Evolutionary conservation across 257 asterid species (phyloP).

Genomic region (Nicotiana undulata): DNA sequence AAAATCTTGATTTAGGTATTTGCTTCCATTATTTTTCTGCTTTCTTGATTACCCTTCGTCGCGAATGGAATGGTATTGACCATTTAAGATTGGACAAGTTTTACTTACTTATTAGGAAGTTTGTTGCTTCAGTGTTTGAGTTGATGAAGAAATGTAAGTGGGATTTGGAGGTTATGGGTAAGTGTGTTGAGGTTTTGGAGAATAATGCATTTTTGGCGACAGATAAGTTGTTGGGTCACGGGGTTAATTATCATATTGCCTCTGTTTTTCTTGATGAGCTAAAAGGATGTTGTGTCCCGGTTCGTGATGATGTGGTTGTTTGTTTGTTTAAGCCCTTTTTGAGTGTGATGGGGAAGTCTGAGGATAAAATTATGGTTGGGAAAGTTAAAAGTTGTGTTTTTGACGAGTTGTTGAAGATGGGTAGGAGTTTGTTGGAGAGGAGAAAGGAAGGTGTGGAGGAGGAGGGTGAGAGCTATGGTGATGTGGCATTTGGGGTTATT

Average conservation of each 20-base stretch:
- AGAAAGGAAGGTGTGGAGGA: conserved; percentile 39
- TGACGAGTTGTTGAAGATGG: conserved; percentile 53
- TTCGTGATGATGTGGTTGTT: conserved; percentile 45
- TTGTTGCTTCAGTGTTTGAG: conserved; percentile 51
- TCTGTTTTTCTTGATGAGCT: conserved; percentile 85
- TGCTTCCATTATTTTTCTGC: conserved; percentile 57
- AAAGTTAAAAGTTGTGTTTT: conserved; percentile 72
- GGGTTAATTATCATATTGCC: conserved; percentile 79
- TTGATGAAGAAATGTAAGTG: conserved; percentile 47
- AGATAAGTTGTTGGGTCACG: conserved; percentile 69
- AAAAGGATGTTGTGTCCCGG: conserved; percentile 50
- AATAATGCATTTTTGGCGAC: conserved; percentile 53
- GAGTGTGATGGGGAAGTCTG: conserved; percentile 34
- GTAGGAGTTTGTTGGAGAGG: conserved; percentile 42
- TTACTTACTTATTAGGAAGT: conserved; percentile 70
- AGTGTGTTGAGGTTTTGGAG: conserved; percentile 44
- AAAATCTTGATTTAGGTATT: conserved; percentile 46
- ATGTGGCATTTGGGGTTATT: conserved; percentile 46
- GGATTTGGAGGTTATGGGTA: conserved; percentile 51
- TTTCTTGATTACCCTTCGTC: conserved; percentile 57
- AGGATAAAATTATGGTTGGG: conserved; percentile 68
- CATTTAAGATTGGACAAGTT: conserved; percentile 84
- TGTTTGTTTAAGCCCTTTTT: conserved; percentile 59
- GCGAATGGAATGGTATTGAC: conserved; percentile 95
- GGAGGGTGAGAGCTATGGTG: conserved; percentile 35